Evolutionary conservation across 164 flowering plant species (phyloP).

Genomic region (Tinospora cordifolia): DNA sequence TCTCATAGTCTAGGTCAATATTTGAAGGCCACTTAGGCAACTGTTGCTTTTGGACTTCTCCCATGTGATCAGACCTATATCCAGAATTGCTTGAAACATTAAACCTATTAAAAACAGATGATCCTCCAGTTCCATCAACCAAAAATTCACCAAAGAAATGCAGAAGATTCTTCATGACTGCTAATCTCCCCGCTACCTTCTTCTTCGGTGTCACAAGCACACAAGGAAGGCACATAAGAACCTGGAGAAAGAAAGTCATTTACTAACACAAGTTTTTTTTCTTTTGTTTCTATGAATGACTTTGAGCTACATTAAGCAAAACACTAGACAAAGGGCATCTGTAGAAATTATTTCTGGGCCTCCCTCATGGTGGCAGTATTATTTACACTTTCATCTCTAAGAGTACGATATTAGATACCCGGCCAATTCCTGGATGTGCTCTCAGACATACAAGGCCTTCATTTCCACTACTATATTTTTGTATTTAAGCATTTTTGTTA

Average conservation of each 20-base stretch:
- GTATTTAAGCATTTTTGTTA: not conserved
- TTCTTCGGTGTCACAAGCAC: constrained; percentile 86
- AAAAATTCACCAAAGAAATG: constrained; percentile 84
- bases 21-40: constrained; percentile 33
- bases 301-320: not conserved
- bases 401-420: not conserved
- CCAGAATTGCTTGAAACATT: constrained; percentile 31
- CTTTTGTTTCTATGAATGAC: not conserved
- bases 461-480: not conserved
- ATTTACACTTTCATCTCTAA: not conserved
- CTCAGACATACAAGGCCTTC: not conserved
- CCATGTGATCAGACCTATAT: constrained; percentile 35
- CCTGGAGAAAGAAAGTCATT: constrained; percentile 41
- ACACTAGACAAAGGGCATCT: not conserved
- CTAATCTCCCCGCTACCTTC: constrained; percentile 81
- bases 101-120: constrained; percentile 60
- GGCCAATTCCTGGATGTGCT: not conserved
- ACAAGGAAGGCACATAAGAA: constrained; percentile 65
- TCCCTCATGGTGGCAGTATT: not conserved
- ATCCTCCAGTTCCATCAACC: constrained; percentile 96
- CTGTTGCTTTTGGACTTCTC: constrained; percentile 36
- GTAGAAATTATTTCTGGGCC: not conserved
- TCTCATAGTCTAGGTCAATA: constrained; percentile 36
- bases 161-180: constrained; percentile 64
- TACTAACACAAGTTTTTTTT: not conserved